Evolutionary conservation across 2,329 filamentous ascomycete species (phyloP), one percentile per base, ranked within the genome.

Genomic region (Hypoxylon sp.): DNA sequence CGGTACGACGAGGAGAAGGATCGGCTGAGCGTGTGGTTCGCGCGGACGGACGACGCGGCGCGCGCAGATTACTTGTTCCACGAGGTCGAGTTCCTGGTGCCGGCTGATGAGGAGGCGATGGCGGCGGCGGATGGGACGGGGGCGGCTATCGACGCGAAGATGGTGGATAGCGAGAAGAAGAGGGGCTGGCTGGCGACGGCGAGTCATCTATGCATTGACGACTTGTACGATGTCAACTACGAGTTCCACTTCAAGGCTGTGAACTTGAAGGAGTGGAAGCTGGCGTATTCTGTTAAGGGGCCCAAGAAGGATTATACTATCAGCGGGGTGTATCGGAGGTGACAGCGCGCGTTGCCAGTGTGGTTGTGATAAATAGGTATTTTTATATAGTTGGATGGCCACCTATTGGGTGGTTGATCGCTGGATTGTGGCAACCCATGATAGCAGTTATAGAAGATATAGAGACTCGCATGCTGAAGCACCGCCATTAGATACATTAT

Each of bases 31-130:
- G 87, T 91, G 1, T 94, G 91, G 91, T 93, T 93, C 69, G 87
- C 87, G 39, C 87, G 88, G 66, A 81, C 84, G 0, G 85, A 90
- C 15, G 88, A 91, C 67, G 76, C 81, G 15, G 80, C 80, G 56
- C 82, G 82, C 13, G 88, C 89, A 0, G 91, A 93, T 72, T 91
- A 93, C 66, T 79, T 93, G 19, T 94, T 94, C 75, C 91, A 93
- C 70, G 84, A 89, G 65, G 79, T 93, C n/a, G 84, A 89, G 59
- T 91, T 93, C 68, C 61, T 79, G 20, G 67, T 79, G 7, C 78
- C 80, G 17, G 51, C 51, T 44, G 37, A 53, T 44, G 39, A 53
- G 28, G 47, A 49, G 4, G 30, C 53, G 11, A 44, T 24, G 26
- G 49, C 22, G 15, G 52, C 54, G 3, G n/a, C 41, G 20, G 17